phyloP scores from a whole-genome alignment of 805 yeast genomes.

The Scheffersomyces stipitis region DNA sequence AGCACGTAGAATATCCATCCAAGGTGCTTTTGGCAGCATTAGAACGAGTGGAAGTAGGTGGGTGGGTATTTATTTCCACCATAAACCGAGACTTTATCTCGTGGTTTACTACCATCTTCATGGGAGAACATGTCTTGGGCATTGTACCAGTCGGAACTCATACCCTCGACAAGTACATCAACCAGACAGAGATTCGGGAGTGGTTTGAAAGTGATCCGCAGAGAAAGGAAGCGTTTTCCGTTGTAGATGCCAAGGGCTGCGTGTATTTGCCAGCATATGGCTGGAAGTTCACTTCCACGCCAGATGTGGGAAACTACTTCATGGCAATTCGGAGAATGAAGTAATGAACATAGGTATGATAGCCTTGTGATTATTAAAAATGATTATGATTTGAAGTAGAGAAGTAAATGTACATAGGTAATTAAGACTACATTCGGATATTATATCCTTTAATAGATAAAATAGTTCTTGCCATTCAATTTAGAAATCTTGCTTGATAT shows the following conservation, averaged over 20 bases:
- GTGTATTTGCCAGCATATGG: constrained; percentile 80
- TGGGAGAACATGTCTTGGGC: constrained; percentile 77
- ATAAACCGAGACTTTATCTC: constrained; percentile 85
- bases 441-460: no score
- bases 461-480: no score
- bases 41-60: constrained; percentile 70
- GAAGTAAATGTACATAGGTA: not conserved
- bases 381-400: no score
- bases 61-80: constrained; percentile 84
- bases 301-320: constrained; percentile 79
- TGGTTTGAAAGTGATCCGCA: constrained; percentile 53
- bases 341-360: constrained; percentile 4
- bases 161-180: constrained; percentile 79
- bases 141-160: constrained; percentile 95
- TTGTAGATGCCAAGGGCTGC: constrained; percentile 74
- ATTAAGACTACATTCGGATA: no score
- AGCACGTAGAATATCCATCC: constrained; percentile 87
- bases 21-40: constrained; percentile 70
- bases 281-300: constrained; percentile 68
- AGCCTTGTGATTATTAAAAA: no score
- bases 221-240: constrained; percentile 42
- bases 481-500: no score
- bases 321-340: constrained; percentile 69
- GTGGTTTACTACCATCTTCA: constrained; percentile 88
- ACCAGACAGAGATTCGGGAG: constrained; percentile 65